Evolutionary conservation across 208 protist genomes (phyloP).

Genomic region (Wallacemonas collosoma): DNA sequence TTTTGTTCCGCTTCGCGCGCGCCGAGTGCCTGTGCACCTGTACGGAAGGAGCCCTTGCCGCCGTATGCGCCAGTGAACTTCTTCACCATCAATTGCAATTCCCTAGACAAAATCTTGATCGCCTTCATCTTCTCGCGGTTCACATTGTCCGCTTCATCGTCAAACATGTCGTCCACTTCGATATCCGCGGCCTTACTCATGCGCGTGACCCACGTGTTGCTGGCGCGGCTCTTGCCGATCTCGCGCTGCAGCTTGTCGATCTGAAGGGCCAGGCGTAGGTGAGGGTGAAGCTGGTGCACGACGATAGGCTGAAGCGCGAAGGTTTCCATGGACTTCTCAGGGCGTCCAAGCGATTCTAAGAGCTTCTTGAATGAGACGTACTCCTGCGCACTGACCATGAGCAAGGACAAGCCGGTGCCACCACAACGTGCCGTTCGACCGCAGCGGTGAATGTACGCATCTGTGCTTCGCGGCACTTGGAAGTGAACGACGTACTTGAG

Average conservation of each 20-base stretch:
- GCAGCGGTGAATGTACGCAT: constrained; percentile 97
- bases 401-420: constrained; percentile 74
- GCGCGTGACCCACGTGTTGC: constrained; percentile 72
- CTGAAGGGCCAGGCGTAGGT: constrained; percentile 76
- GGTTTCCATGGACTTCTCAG: constrained; percentile 62
- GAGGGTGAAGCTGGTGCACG: constrained; percentile 77
- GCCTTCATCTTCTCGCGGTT: constrained; percentile 76
- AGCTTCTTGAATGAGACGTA: constrained; percentile 85
- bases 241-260: constrained; percentile 90
- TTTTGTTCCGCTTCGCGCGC: constrained; percentile 78
- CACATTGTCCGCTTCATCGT: constrained; percentile 68
- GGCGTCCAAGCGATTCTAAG: constrained; percentile 72
- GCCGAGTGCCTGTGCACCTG: constrained; percentile 68
- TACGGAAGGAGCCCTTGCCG: constrained; percentile 86
- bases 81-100: constrained; percentile 52
- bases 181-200: constrained; percentile 79
- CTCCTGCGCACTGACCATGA: constrained; percentile 90
- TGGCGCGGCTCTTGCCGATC: constrained; percentile 73
- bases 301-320: constrained; percentile 83
- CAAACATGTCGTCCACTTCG: constrained; percentile 83
- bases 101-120: constrained; percentile 71
- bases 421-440: constrained; percentile 96
- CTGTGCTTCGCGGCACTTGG: constrained; percentile 94
- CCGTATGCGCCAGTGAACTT: constrained; percentile 77
- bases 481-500: constrained; percentile 98